phyloP scores from a whole-genome alignment of 2,329 filamentous ascomycete species.

The Lachnellula arida region DNA sequence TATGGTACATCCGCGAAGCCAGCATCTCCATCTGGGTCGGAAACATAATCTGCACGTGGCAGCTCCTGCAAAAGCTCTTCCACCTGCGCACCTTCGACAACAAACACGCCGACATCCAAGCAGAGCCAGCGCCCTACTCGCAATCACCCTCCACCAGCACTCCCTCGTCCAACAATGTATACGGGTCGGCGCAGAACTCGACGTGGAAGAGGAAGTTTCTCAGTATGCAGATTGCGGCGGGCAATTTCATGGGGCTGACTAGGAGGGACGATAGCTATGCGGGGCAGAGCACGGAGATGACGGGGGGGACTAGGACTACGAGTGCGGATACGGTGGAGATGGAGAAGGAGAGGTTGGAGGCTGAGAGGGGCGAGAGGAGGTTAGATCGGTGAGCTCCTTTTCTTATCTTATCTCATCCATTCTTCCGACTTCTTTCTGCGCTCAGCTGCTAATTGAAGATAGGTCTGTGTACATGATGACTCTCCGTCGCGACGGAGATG shows the following conservation, averaged over 20 bases:
- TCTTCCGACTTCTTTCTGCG: not conserved
- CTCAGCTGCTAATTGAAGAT: not conserved
- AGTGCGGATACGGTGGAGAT: not conserved
- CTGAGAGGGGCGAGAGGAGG: not conserved
- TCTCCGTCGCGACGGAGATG: not conserved
- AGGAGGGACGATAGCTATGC: not conserved
- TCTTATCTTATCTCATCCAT: not conserved
- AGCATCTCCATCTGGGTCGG: slow-evolving; percentile 46
- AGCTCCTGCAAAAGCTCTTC: slow-evolving; percentile 22
- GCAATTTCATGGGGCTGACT: not conserved
- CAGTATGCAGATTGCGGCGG: not conserved
- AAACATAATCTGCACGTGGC: slow-evolving; percentile 48
- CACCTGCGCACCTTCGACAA: slow-evolving; percentile 19
- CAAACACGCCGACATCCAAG: slow-evolving; percentile 4
- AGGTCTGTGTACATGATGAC: not conserved
- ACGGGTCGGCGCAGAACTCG: not conserved
- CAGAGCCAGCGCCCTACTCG: not conserved
- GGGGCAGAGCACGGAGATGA: not conserved
- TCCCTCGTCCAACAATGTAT: not conserved
- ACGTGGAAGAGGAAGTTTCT: not conserved
- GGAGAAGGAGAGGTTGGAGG: not conserved
- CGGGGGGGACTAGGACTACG: not conserved
- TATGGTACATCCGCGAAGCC: slow-evolving; percentile 50
- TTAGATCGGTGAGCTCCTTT: not conserved
- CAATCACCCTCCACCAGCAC: too few relatives aligned